These are phyloP conservation scores for Xylariaceae sp. DNA, from an alignment of 2,329 filamentous ascomycete genomes.

Conservation along the genomic window DNA sequence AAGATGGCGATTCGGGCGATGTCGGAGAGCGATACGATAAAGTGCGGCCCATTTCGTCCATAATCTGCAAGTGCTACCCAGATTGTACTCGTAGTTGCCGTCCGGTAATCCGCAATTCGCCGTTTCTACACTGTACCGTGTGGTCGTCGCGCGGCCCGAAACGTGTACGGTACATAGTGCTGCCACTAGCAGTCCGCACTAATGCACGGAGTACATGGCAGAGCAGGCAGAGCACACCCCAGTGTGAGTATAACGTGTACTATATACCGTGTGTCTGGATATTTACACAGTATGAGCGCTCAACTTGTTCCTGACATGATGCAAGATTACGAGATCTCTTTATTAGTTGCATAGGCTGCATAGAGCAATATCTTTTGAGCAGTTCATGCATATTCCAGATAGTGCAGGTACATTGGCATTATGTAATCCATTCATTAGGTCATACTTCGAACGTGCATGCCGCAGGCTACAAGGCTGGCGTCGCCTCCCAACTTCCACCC, in stretches of 20 bases:
- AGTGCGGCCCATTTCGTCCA: background rate
- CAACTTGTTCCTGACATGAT: background rate
- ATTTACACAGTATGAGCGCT: background rate
- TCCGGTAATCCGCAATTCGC: background rate
- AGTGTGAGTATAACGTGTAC: background rate
- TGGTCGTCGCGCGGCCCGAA: background rate
- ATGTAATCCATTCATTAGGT: background rate
- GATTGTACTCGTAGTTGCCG: background rate
- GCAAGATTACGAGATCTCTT: background rate
- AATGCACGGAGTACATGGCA: background rate
- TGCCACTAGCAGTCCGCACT: background rate
- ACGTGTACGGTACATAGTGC: background rate
- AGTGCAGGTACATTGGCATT: background rate
- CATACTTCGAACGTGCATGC: background rate
- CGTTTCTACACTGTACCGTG: background rate
- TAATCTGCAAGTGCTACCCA: background rate
- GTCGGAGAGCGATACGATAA: constrained; percentile 22
- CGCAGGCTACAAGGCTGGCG: constrained; percentile 33
- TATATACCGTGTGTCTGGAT: background rate
- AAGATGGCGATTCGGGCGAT: constrained; percentile 22
- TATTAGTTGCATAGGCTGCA: background rate
- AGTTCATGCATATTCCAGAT: background rate
- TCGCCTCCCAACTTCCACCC: constrained; percentile 17
- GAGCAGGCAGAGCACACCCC: background rate
- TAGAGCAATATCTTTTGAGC: background rate